These are phyloP conservation scores for Phymatotrichopsis omnivora DNA, from an alignment of 2,329 filamentous ascomycete genomes.

Conservation along the genomic window DNA sequence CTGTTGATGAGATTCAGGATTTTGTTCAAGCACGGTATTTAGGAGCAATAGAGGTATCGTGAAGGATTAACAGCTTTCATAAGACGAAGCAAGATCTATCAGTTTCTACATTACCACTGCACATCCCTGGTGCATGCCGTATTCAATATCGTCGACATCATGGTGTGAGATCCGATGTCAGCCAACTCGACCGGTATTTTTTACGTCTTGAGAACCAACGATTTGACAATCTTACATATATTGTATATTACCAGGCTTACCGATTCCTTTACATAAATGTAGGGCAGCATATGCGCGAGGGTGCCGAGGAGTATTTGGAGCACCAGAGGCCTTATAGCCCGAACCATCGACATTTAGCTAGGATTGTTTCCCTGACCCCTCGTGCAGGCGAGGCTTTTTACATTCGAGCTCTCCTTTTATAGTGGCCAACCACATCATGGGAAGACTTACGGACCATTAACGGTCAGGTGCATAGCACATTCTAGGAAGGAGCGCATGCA, in stretches of 20 bases:
- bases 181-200: slow-evolving; percentile 2
- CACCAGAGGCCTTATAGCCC: too few relatives aligned
- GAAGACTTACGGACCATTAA: background rate
- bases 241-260: slow-evolving; percentile 6
- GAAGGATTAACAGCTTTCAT: slow-evolving; percentile 2
- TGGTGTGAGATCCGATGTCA: background rate
- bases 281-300: too few relatives aligned
- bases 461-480: background rate
- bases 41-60: slow-evolving; percentile 2
- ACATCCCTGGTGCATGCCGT: background rate
- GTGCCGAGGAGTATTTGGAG: too few relatives aligned
- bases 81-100: background rate
- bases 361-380: background rate
- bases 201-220: background rate
- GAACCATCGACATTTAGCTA: background rate
- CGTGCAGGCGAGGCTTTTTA: slow-evolving; percentile 4
- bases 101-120: slow-evolving; percentile 1
- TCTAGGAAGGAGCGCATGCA: slow-evolving; percentile 5
- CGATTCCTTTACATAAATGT: background rate
- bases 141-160: background rate
- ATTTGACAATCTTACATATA: slow-evolving; percentile 1
- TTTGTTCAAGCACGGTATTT: slow-evolving; percentile 11
- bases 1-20: slow-evolving; percentile 1
- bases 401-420: background rate
- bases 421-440: background rate